Conservation (phyloP, 208 protist genomes). For the Crithidia brevicula region DNA sequence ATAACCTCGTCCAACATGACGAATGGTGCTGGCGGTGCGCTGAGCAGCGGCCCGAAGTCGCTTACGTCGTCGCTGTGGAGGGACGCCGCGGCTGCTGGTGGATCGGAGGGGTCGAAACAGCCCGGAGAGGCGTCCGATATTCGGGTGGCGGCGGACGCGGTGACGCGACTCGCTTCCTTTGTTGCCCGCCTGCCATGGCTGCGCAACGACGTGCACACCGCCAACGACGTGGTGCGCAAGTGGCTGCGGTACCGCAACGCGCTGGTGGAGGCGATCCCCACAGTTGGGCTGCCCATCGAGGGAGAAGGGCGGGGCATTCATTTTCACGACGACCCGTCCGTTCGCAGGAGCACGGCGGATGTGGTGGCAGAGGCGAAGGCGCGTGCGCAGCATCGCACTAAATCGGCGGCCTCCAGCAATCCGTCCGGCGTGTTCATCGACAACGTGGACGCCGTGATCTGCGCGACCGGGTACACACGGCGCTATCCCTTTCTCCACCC, state of each 20-base stretch:
- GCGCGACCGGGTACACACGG: conserved; percentile 74
- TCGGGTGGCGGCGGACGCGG: conserved; percentile 37
- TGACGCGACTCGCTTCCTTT: conserved; percentile 35
- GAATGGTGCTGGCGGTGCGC: too few relatives aligned
- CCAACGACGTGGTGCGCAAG: conserved; percentile 52
- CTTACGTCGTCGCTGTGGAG: conserved; percentile 13
- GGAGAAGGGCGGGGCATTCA: conserved; percentile 57
- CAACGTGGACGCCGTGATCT: conserved; percentile 80
- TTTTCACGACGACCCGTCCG: conserved; percentile 43
- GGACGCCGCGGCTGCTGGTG: not conserved
- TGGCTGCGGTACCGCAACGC: conserved; percentile 62
- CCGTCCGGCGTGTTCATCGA: conserved; percentile 58
- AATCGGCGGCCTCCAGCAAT: not conserved
- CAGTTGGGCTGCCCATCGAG: conserved; percentile 45
- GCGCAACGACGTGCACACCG: conserved; percentile 48
- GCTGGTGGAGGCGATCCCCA: conserved; percentile 36
- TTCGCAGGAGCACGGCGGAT: conserved; percentile 23
- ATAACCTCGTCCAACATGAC: not conserved
- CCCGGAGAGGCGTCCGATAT: conserved; percentile 23
- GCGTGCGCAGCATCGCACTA: not conserved
- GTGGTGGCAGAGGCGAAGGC: conserved; percentile 41
- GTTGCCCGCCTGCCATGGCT: conserved; percentile 48
- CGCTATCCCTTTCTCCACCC: conserved; percentile 83
- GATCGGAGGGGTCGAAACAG: not conserved
- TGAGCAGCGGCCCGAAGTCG: not conserved